These are phyloP conservation scores for Deinandra increscens DNA, from an alignment of 129 eudicot species.

Conservation along the genomic window DNA sequence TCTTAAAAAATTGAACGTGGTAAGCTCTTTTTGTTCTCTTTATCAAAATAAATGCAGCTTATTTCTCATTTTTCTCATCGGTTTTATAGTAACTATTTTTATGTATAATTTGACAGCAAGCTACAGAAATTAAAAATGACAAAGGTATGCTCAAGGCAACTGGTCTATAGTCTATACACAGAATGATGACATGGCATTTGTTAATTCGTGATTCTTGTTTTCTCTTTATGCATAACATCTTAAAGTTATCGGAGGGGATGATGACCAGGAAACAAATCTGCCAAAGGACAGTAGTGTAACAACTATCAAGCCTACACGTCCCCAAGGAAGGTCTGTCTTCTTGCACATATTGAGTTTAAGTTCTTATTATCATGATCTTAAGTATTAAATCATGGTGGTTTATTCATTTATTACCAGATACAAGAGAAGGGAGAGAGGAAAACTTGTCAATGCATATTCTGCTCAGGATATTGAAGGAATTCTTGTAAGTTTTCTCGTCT, in stretches of 20 bases:
- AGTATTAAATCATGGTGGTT: slow-evolving; percentile 7
- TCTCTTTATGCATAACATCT: slow-evolving; percentile 2
- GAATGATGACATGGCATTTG: slow-evolving; percentile 10
- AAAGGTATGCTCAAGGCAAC: slow-evolving; percentile 42
- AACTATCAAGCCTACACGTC: slow-evolving; percentile 58
- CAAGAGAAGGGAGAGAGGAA: slow-evolving; percentile 80
- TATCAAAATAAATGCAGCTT: neutral
- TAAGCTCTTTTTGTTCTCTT: slow-evolving; percentile 22
- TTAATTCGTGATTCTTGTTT: slow-evolving; percentile 10
- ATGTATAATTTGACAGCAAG: slow-evolving; percentile 46
- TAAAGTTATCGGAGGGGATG: slow-evolving; percentile 40
- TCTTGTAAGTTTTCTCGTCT: slow-evolving; percentile 51
- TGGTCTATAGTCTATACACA: neutral
- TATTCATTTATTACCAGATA: slow-evolving; percentile 43
- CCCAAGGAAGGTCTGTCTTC: slow-evolving; percentile 71
- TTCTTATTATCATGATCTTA: neutral
- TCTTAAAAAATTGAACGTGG: slow-evolving; percentile 86
- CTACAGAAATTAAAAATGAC: slow-evolving; percentile 38
- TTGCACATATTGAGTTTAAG: neutral
- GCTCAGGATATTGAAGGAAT: slow-evolving; percentile 85
- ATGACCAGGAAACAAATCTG: slow-evolving; percentile 19
- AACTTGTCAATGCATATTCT: slow-evolving; percentile 60
- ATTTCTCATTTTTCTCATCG: neutral
- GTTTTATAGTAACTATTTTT: slow-evolving; percentile 17
- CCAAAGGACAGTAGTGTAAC: slow-evolving; percentile 35